Evolutionary conservation across 73 alveolate genomes (phyloP), one percentile per base, ranked within the genome.

Genomic region (Paramecium pentaurelia): DNA sequence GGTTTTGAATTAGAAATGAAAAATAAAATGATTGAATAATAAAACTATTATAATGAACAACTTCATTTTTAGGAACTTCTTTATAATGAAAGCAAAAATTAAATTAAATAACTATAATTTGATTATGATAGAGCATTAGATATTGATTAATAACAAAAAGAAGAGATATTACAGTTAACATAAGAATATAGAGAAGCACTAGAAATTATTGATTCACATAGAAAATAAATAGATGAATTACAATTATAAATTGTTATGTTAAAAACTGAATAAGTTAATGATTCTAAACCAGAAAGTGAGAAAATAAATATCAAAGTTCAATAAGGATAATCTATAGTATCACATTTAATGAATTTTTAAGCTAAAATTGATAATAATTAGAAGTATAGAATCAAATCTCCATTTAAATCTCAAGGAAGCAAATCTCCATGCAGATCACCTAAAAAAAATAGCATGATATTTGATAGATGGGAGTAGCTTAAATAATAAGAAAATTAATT

Each of bases 391-490:
- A 64, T 64, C 1, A 64, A 34, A 64, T 64, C 84, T 28, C 84
- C 84, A 2, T 32, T 64, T 64, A 64, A 64, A 64, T 64, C 84
- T 32, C 11, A 64, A 64, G 47, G 51, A 8, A 54, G 70, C 32
- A 10, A n/a, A 64, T 64, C 84, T 64, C 84, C 84, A 12, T 51
- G 51, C 12, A 54, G 70, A 54, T 54, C 70, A 18, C 70, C 70
- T 22, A 64, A 64, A n/a, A 64, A 28, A 64, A 64, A 64, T 64
- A 64, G 84, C 12, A 28, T 64, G 22, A 64, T 64, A 6, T 64
- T 64, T 64, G 84, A 64, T 64, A 64, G 47, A 64, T 64, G 84
- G 84, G 84, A 64, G 28, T 64, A 64, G 6, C 47, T 64, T 32
- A 64, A 10, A 28, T 22, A 28, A 8, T 64, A 64, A 34, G 84